phyloP scores from a whole-genome alignment of 1,284 basidiomycete species.

The Rhodotorula sp. region DNA sequence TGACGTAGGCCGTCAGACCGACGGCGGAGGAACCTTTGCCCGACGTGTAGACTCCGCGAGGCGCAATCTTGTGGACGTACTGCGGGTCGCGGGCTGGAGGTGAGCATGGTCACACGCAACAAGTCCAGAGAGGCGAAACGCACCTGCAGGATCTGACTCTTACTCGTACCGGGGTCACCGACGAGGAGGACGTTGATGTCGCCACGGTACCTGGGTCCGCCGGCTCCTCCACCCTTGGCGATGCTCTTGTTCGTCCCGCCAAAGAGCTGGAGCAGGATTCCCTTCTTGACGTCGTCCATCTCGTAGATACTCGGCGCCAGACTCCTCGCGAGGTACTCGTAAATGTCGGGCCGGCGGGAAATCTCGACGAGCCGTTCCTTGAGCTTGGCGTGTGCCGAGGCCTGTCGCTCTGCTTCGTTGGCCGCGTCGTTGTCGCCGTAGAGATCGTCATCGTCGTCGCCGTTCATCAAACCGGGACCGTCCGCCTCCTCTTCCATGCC shows the following conservation, averaged over 20 bases:
- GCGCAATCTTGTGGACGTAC: slow-evolving; percentile 99
- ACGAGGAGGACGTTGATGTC: slow-evolving; percentile 97
- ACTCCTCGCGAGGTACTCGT: slow-evolving; percentile 78
- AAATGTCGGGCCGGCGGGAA: slow-evolving; percentile 74
- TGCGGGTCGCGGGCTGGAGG: slow-evolving; percentile 47
- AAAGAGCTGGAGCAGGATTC: slow-evolving; percentile 90
- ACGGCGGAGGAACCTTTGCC: slow-evolving; percentile 98
- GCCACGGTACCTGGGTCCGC: slow-evolving; percentile 91
- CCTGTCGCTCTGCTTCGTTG: slow-evolving; percentile 50
- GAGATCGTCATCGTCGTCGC: slow-evolving; percentile 18
- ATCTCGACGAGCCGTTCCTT: slow-evolving; percentile 66
- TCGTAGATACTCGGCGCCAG: slow-evolving; percentile 96
- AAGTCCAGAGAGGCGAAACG: slow-evolving; percentile 40
- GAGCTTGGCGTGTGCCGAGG: slow-evolving; percentile 54
- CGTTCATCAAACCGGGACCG: slow-evolving; percentile 1
- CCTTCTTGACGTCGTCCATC: slow-evolving; percentile 99
- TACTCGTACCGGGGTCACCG: slow-evolving; percentile 96
- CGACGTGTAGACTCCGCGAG: slow-evolving; percentile 92
- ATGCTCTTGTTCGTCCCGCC: slow-evolving; percentile 97
- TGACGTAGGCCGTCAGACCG: slow-evolving; percentile 96
- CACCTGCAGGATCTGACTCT: slow-evolving; percentile 89
- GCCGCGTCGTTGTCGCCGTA: slow-evolving; percentile 56
- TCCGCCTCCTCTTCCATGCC: slow-evolving; percentile 42
- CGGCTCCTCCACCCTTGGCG: slow-evolving; percentile 84
- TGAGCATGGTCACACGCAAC: neutral